phyloP scores from a whole-genome alignment of 768 basidiomycete genomes.

The Chalciporus piperatus region DNA sequence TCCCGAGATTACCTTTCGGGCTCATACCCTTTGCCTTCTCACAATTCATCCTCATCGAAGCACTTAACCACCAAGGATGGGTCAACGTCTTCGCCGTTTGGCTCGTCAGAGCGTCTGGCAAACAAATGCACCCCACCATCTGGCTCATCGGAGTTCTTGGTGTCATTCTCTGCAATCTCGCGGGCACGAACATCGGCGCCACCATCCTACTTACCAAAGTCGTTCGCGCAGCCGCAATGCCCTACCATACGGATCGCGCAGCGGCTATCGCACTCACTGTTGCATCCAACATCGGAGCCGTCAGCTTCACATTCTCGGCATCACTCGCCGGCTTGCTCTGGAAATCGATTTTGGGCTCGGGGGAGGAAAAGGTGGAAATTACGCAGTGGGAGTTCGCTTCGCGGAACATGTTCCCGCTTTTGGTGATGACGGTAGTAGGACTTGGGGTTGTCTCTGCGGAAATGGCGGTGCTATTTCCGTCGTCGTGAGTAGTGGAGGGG shows the following conservation, averaged over 20 bases:
- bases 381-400: slow-evolving; percentile 61
- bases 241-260: slow-evolving; percentile 41
- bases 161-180: slow-evolving; percentile 75
- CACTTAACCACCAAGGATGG: slow-evolving; percentile 80
- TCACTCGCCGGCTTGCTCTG: slow-evolving; percentile 89
- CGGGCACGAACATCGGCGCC: slow-evolving; percentile 89
- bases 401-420: slow-evolving; percentile 67
- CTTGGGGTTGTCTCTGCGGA: slow-evolving; percentile 73
- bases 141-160: slow-evolving; percentile 71
- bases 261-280: slow-evolving; percentile 77
- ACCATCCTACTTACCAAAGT: slow-evolving; percentile 87
- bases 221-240: slow-evolving; percentile 46
- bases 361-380: slow-evolving; percentile 68
- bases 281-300: slow-evolving; percentile 87
- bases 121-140: slow-evolving; percentile 47
- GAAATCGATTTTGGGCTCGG: slow-evolving; percentile 67
- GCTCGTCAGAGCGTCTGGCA: slow-evolving; percentile 46
- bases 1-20: slow-evolving; percentile 71
- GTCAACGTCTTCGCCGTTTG: slow-evolving; percentile 77
- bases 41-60: slow-evolving; percentile 93
- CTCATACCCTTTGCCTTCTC: slow-evolving; percentile 91
- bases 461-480: slow-evolving; percentile 53
- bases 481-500: background rate
- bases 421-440: slow-evolving; percentile 63
- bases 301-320: slow-evolving; percentile 84